Conservation (phyloP, 2,329 filamentous ascomycete species). For the Venturia pyrina region DNA sequence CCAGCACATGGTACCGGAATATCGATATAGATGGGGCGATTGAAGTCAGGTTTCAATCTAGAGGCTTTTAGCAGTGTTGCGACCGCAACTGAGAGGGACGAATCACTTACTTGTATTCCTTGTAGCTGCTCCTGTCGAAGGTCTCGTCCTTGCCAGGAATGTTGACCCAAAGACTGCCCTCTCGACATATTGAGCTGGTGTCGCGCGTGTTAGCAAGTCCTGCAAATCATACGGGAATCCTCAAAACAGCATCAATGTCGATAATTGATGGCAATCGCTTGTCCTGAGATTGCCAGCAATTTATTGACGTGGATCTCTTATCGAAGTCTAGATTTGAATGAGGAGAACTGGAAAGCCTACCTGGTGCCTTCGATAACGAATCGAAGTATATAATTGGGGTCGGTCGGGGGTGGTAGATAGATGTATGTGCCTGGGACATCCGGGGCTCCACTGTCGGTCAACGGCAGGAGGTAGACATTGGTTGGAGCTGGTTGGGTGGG, state of each 20-base stretch:
- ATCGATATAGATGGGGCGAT: conserved; percentile 80
- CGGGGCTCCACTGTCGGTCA: conserved; percentile 89
- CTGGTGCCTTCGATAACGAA: conserved; percentile 92
- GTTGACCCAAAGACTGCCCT: conserved; percentile 95
- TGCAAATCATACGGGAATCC: too few relatives aligned
- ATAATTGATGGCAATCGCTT: too few relatives aligned
- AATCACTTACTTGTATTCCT: conserved; percentile 70
- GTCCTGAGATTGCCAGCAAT: too few relatives aligned
- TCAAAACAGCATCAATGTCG: too few relatives aligned
- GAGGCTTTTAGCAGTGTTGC: background rate
- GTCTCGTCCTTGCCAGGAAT: conserved; percentile 66
- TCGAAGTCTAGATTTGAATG: too few relatives aligned
- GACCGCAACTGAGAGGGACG: background rate
- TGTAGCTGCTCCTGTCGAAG: conserved; percentile 71
- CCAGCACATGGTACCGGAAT: conserved; percentile 74
- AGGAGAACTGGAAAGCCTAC: too few relatives aligned
- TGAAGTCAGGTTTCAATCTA: conserved; percentile 87
- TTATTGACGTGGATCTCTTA: too few relatives aligned
- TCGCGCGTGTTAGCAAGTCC: conserved; percentile 32
- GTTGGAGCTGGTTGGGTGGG: conserved; percentile 10
- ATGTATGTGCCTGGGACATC: conserved; percentile 84
- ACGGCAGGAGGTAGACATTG: conserved; percentile 69
- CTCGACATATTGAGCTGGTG: conserved; percentile 86
- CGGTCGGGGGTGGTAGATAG: conserved; percentile 69
- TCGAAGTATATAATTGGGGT: conserved; percentile 65